Percentiles rank a stretch among this genome's conserved stretches.
These are phyloP conservation scores for Phialocephala subalpina DNA, from an alignment of 2,329 filamentous ascomycete genomes.

Conservation along the genomic window DNA sequence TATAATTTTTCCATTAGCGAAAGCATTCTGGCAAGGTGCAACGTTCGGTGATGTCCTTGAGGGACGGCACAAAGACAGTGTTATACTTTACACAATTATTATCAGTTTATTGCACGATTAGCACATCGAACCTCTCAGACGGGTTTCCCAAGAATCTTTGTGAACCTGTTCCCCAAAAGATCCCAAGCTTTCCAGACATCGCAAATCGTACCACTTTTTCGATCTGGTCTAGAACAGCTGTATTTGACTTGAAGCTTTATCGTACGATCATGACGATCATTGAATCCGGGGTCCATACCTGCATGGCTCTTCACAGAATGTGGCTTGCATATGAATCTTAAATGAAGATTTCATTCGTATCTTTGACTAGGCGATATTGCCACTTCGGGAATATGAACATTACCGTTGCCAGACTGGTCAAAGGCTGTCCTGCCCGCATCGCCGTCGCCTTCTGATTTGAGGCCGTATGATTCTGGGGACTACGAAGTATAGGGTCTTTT, in stretches of 20 bases:
- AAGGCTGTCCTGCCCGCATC: constrained; percentile 2
- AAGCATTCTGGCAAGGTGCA: background rate
- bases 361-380: constrained; percentile 15
- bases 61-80: background rate
- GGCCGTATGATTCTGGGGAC: no score
- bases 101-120: background rate
- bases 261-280: constrained; percentile 11
- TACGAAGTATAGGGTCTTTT: no score
- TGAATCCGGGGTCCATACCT: background rate
- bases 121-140: background rate
- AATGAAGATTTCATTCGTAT: background rate
- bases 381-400: constrained; percentile 24
- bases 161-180: no score
- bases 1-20: background rate
- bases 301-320: background rate
- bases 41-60: background rate
- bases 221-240: background rate
- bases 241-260: background rate
- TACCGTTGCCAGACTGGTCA: background rate
- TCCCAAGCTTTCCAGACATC: background rate
- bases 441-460: constrained; percentile 1
- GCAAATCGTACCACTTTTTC: constrained; percentile 2
- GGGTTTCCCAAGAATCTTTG: background rate
- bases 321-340: constrained; percentile 6
- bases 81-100: background rate